Percentiles rank a stretch among this genome's conserved stretches.
Conservation (phyloP, 345 rosid genomes). For the Viola odorata region DNA sequence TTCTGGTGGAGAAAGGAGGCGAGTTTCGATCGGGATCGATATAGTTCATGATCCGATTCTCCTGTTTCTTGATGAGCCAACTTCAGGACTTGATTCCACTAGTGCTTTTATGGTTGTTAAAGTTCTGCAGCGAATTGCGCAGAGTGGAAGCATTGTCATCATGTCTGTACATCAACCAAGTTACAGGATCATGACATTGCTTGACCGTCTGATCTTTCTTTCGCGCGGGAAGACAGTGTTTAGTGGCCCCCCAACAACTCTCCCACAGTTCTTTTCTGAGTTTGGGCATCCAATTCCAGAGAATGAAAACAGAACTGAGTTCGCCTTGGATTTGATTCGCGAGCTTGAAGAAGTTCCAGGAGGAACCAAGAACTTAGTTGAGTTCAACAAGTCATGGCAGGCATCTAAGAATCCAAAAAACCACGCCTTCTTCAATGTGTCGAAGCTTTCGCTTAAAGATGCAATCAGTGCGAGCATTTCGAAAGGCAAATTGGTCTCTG, state of each 20-base stretch:
- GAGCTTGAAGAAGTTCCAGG: conserved; percentile 24
- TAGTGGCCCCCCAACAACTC: conserved; percentile 13
- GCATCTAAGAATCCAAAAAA: conserved; percentile 1
- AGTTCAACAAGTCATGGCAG: conserved; percentile 27
- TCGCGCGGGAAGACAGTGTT: conserved; percentile 26
- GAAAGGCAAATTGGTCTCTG: conserved; percentile 23
- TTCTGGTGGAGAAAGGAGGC: conserved; percentile 87
- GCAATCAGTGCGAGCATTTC: conserved; percentile 24
- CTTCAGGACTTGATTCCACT: conserved; percentile 38
- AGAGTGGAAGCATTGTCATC: conserved; percentile 37
- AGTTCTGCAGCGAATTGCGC: conserved; percentile 30
- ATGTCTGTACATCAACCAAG: conserved; percentile 36
- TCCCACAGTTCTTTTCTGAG: conserved; percentile 19
- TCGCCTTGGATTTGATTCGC: conserved; percentile 27
- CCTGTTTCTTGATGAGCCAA: conserved; percentile 32
- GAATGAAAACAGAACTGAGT: conserved; percentile 24
- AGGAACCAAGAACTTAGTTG: conserved; percentile 21
- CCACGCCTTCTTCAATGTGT: neutral
- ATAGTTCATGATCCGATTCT: conserved; percentile 28
- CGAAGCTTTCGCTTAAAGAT: conserved; percentile 13
- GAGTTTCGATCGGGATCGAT: conserved; percentile 50
- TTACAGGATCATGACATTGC: conserved; percentile 26
- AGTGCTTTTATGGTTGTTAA: conserved; percentile 36
- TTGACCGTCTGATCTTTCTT: conserved; percentile 27
- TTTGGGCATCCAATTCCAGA: conserved; percentile 27